Conservation (phyloP, 164 flowering plant genomes). For the Stephania yunnanensis region DNA sequence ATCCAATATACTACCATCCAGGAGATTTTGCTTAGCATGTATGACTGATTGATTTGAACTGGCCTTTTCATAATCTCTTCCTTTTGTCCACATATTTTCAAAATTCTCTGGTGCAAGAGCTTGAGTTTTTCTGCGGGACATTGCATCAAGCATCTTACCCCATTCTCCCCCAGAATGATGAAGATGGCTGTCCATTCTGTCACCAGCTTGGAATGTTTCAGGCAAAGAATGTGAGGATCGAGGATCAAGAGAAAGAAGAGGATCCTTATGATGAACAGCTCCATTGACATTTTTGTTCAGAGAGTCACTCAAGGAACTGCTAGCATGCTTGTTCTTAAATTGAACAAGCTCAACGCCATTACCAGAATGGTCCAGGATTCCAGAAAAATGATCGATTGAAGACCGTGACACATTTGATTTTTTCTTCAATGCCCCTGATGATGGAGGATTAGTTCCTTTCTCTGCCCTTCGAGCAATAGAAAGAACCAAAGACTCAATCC, state of each 20-base stretch:
- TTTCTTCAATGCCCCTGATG: slow-evolving; percentile 33
- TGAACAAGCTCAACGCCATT: slow-evolving; percentile 93
- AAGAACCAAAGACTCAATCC: slow-evolving; percentile 61
- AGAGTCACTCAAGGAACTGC: slow-evolving; percentile 18
- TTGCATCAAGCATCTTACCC: slow-evolving; percentile 75
- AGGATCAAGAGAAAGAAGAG: slow-evolving; percentile 68
- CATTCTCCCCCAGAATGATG: slow-evolving; percentile 74
- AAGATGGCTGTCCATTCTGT: slow-evolving; percentile 27
- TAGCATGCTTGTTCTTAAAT: slow-evolving; percentile 48
- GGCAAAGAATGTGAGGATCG: slow-evolving; percentile 57
- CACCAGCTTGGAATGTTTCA: slow-evolving; percentile 24
- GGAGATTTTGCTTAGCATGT: slow-evolving; percentile 27
- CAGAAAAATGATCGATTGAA: slow-evolving; percentile 61
- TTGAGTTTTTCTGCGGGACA: slow-evolving; percentile 70
- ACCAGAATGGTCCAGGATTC: slow-evolving; percentile 49
- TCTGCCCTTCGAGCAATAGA: slow-evolving; percentile 40
- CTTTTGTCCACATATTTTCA: slow-evolving; percentile 98
- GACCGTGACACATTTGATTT: slow-evolving; percentile 42
- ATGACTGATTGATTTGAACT: slow-evolving; percentile 28
- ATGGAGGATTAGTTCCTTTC: slow-evolving; percentile 35
- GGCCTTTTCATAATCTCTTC: slow-evolving; percentile 68
- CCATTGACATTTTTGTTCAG: slow-evolving; percentile 28
- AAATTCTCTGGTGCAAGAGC: slow-evolving; percentile 95
- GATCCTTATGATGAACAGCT: slow-evolving; percentile 47
- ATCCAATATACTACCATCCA: slow-evolving; percentile 16